These are phyloP conservation scores for Fusarium sacchari DNA, from an alignment of 2,329 filamentous ascomycete genomes.

Conservation along the genomic window DNA sequence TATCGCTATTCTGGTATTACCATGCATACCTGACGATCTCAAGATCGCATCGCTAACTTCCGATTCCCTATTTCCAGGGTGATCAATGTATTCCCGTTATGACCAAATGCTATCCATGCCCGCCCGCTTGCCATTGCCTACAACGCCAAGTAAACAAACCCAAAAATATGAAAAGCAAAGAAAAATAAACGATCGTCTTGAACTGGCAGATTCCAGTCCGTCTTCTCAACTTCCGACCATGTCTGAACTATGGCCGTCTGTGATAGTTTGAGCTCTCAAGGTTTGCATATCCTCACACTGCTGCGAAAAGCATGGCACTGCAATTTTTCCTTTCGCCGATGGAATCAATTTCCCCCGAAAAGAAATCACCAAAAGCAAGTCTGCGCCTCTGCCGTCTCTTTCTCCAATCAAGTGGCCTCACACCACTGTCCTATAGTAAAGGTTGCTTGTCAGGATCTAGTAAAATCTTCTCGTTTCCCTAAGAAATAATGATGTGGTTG, in stretches of 20 bases:
- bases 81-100: conserved; percentile 3
- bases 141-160: conserved; percentile 27
- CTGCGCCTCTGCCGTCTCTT: conserved; percentile 21
- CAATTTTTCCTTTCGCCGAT: neutral
- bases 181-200: conserved; percentile 14
- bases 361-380: neutral
- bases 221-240: neutral
- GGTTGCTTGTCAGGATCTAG: conserved; percentile 37
- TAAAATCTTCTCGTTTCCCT: conserved; percentile 49
- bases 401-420: conserved; percentile 41
- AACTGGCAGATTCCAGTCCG: neutral
- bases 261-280: neutral
- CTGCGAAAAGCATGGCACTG: neutral
- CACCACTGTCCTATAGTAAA: conserved; percentile 41
- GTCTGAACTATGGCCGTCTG: neutral
- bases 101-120: conserved; percentile 28
- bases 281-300: neutral
- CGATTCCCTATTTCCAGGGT: conserved; percentile 10
- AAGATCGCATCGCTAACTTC: conserved; percentile 23
- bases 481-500: conserved; percentile 79
- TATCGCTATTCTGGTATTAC: conserved; percentile 31
- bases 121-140: conserved; percentile 29
- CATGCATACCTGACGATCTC: conserved; percentile 21
- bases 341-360: too few species aligned
- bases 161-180: neutral